Conservation (phyloP, 2,329 filamentous ascomycete species). For the Xylariales sp. region DNA sequence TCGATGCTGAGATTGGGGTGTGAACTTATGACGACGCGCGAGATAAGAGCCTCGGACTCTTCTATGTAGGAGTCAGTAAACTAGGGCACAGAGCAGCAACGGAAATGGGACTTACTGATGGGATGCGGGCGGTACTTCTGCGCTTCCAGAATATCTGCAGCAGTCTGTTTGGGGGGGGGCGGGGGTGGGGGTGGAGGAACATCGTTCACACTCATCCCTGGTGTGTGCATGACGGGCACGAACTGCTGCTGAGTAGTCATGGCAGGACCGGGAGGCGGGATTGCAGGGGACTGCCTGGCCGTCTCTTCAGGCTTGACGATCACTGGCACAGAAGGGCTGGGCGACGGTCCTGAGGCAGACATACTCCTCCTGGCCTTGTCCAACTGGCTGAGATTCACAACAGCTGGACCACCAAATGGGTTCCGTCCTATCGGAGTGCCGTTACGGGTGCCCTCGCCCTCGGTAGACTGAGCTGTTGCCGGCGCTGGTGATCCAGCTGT, state of each 20-base stretch:
- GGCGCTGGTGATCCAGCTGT: constrained; percentile 49
- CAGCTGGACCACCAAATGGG: constrained; percentile 23
- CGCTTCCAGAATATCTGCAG: constrained; percentile 27
- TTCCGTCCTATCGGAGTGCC: constrained; percentile 21
- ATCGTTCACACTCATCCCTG: constrained; percentile 15
- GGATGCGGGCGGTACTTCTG: constrained; percentile 25
- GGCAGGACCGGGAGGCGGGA: constrained; percentile 21
- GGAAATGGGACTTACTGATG: constrained; percentile 21
- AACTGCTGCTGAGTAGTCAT: constrained; percentile 26
- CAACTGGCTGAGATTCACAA: constrained; percentile 24
- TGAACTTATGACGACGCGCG: constrained; percentile 22
- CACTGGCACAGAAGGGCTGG: constrained; percentile 36
- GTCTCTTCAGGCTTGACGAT: constrained; percentile 32
- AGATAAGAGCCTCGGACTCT: constrained; percentile 25
- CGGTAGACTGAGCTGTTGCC: constrained; percentile 29
- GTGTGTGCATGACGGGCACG: constrained; percentile 14
- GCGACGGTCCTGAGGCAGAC: constrained; percentile 37
- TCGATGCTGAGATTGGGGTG: constrained; percentile 62
- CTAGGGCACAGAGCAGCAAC: background rate
- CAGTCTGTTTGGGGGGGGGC: constrained; percentile 20
- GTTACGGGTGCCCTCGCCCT: constrained; percentile 27
- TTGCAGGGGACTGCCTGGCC: constrained; percentile 27
- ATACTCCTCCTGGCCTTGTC: constrained; percentile 38
- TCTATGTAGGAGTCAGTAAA: constrained; percentile 17
- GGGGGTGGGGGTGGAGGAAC: constrained; percentile 18